phyloP scores from a whole-genome alignment of 371 early-diverging fungal genomes.

The Vairimorpha necatrix region DNA sequence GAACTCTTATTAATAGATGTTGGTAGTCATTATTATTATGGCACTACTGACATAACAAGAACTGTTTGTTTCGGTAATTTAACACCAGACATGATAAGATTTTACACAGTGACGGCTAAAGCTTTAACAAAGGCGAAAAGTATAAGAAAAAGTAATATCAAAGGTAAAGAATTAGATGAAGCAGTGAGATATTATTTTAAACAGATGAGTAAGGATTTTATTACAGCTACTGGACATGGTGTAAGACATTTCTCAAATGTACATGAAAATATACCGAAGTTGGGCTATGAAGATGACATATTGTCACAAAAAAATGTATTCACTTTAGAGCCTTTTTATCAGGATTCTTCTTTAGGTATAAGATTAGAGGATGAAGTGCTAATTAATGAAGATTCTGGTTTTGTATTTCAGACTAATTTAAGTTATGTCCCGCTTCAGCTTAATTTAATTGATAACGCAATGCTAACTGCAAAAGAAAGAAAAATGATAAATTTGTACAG shows the following conservation, averaged over 20 bases:
- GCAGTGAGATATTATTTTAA: conserved; percentile 1
- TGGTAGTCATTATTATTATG: conserved; percentile 85
- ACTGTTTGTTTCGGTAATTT: conserved; percentile 84
- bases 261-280: conserved; percentile 93
- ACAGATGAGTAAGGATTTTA: conserved; percentile 83
- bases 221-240: conserved; percentile 98
- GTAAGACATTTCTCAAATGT: conserved; percentile 93
- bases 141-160: conserved; percentile 74
- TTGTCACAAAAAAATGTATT: conserved; percentile 39
- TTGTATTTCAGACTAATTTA: conserved; percentile 56
- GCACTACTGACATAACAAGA: conserved; percentile 95
- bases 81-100: conserved; percentile 74
- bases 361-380: conserved; percentile 84
- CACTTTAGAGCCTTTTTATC: conserved; percentile 83
- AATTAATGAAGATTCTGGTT: conserved; percentile 65
- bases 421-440: conserved; percentile 61
- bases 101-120: conserved; percentile 89
- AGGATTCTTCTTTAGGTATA: conserved; percentile 89
- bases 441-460: conserved; percentile 44
- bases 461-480: conserved; percentile 55
- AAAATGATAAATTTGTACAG: conserved; percentile 51
- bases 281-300: conserved; percentile 67
- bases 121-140: conserved; percentile 83
- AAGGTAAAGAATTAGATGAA: conserved; percentile 47
- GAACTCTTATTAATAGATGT: conserved; percentile 87